phyloP scores from a whole-genome alignment of 306 rosid genomes.

The Lathyrus aphaca region DNA sequence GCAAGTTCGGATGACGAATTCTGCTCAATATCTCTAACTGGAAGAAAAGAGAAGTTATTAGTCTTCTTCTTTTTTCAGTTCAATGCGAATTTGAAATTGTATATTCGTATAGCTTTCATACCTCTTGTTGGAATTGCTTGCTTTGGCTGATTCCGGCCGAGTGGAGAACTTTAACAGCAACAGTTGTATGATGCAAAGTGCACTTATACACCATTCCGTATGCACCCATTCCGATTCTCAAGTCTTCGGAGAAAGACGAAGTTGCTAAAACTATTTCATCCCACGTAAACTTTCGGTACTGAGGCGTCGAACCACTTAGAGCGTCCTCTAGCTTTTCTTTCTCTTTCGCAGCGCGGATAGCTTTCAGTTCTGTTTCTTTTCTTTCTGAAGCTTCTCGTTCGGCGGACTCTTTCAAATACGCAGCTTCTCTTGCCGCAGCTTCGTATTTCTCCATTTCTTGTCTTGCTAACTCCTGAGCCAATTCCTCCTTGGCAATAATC shows the following conservation, averaged over 20 bases:
- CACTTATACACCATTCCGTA: conserved; percentile 80
- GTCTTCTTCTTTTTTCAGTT: neutral
- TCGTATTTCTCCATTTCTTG: conserved; percentile 65
- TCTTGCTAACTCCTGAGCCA: conserved; percentile 55
- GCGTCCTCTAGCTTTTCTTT: conserved; percentile 75
- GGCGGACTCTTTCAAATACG: conserved; percentile 58
- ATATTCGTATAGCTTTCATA: conserved; percentile 38
- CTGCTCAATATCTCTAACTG: conserved; percentile 89
- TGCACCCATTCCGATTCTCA: conserved; percentile 86
- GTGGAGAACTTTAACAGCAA: conserved; percentile 89
- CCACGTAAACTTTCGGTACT: conserved; percentile 71
- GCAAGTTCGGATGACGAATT: conserved; percentile 90
- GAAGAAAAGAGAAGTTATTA: conserved; percentile 42
- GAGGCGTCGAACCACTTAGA: conserved; percentile 59
- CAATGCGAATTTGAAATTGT: neutral
- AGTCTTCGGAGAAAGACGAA: conserved; percentile 82
- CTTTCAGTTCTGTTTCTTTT: conserved; percentile 72
- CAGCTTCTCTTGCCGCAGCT: conserved; percentile 64
- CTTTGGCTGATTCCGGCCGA: conserved; percentile 54
- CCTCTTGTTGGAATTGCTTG: conserved; percentile 89
- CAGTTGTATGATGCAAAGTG: conserved; percentile 82
- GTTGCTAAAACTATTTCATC: conserved; percentile 86
- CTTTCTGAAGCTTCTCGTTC: conserved; percentile 73
- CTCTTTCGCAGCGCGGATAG: conserved; percentile 60
- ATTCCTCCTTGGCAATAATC: conserved; percentile 58